A percentile compares a stretch with the other conserved stretches of the same genome.
These are phyloP conservation scores for Vanrija sp. DNA, from an alignment of 1,284 basidiomycete species.

Conservation along the genomic window DNA sequence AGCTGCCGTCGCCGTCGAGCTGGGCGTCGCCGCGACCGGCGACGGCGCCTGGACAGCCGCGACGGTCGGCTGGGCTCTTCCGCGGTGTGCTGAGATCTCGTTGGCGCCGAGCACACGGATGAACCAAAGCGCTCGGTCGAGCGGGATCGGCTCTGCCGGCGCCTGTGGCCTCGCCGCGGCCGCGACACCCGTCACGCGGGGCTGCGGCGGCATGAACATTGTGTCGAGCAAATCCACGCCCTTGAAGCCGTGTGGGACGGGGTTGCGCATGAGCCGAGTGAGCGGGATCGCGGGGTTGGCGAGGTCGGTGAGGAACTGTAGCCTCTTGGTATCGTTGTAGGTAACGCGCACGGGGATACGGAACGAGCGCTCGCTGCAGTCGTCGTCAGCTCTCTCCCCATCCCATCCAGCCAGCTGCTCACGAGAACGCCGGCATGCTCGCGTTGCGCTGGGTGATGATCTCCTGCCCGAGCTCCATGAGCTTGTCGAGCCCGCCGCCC, in stretches of 20 bases:
- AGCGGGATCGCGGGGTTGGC: conserved; percentile 85
- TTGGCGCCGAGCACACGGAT: conserved; percentile 90
- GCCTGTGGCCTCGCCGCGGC: conserved; percentile 4
- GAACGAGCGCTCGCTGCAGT: conserved; percentile 69
- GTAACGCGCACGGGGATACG: conserved; percentile 83
- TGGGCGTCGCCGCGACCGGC: conserved; percentile 35
- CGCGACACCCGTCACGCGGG: conserved; percentile 2
- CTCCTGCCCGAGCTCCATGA: conserved; percentile 76
- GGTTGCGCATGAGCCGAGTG: conserved; percentile 73
- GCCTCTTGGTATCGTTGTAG: conserved; percentile 79
- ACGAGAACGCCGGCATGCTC: conserved; percentile 34
- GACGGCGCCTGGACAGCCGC: conserved; percentile 28
- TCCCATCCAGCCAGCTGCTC: not conserved
- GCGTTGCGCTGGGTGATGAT: conserved; percentile 60
- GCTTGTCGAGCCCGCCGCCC: conserved; percentile 57
- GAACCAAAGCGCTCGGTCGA: conserved; percentile 90
- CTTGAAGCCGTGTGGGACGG: conserved; percentile 88
- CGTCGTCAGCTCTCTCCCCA: too few species aligned
- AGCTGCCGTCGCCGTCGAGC: conserved; percentile 42
- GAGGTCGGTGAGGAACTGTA: conserved; percentile 85
- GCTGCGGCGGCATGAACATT: conserved; percentile 55
- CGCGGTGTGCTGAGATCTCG: conserved; percentile 72
- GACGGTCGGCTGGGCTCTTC: conserved; percentile 29
- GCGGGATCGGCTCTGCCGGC: conserved; percentile 65
- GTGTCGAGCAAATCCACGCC: conserved; percentile 87